Evolutionary conservation across 352 stramenopile genomes (phyloP).

Genomic region (Phytopythium helicoides): DNA sequence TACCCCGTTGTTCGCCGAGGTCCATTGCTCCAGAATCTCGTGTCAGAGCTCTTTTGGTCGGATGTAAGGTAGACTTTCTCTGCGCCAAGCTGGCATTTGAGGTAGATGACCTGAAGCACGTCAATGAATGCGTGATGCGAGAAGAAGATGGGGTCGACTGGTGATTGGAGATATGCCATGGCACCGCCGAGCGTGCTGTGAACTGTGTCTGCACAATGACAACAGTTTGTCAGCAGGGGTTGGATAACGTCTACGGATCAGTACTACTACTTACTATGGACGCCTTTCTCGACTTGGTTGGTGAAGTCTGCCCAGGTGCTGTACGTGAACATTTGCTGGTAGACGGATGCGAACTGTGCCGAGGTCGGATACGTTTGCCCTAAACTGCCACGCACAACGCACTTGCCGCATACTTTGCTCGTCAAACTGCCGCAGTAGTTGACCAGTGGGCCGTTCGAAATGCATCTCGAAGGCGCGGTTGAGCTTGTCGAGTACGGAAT

Average conservation of each 20-base stretch:
- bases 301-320: slow-evolving; percentile 20
- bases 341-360: slow-evolving; percentile 38
- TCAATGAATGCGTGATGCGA: slow-evolving; percentile 48
- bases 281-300: slow-evolving; percentile 29
- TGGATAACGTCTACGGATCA: not conserved
- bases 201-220: slow-evolving; percentile 32
- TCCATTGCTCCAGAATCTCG: slow-evolving; percentile 32
- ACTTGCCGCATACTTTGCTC: slow-evolving; percentile 31
- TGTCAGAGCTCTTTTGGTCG: slow-evolving; percentile 26
- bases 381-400: slow-evolving; percentile 21
- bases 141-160: slow-evolving; percentile 54
- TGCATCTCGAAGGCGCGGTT: slow-evolving; percentile 19
- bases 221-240: not conserved
- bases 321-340: slow-evolving; percentile 42
- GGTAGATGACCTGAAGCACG: slow-evolving; percentile 44
- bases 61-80: slow-evolving; percentile 19
- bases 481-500: slow-evolving; percentile 24
- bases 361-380: slow-evolving; percentile 22
- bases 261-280: slow-evolving; percentile 40
- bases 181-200: slow-evolving; percentile 37
- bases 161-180: slow-evolving; percentile 49
- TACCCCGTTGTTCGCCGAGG: slow-evolving; percentile 8
- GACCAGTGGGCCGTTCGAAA: slow-evolving; percentile 22
- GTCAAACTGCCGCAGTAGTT: slow-evolving; percentile 48
- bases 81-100: slow-evolving; percentile 47